Conservation (phyloP, 192 early-diverging fungal species). For the Fimicolochytrium jonesii region DNA sequence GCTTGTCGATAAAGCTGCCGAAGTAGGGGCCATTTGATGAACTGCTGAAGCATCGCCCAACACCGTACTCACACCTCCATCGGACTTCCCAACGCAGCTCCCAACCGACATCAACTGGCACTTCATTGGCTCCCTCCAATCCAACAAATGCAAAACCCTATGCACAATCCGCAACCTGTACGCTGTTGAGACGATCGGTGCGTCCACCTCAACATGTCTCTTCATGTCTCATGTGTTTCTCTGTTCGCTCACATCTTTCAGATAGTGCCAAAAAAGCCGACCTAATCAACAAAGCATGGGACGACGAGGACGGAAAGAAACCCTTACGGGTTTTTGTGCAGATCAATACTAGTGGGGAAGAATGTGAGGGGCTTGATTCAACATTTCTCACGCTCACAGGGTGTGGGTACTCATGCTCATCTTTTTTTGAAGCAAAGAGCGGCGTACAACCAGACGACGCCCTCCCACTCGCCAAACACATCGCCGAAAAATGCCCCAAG, state of each 20-base stretch:
- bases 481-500: constrained; percentile 59
- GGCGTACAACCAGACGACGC: constrained; percentile 59
- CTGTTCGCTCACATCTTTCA: constrained; percentile 10
- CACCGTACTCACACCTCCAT: too few species aligned
- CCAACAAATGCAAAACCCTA: constrained; percentile 92
- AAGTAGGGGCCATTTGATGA: too few species aligned
- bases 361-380: constrained; percentile 45
- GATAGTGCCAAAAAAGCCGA: constrained; percentile 80
- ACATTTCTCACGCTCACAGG: neutral
- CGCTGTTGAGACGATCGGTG: constrained; percentile 85
- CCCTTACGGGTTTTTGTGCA: constrained; percentile 85
- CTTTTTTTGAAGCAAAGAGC: constrained; percentile 60
- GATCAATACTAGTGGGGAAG: constrained; percentile 92
- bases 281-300: constrained; percentile 75
- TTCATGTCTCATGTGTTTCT: neutral
- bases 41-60: too few species aligned
- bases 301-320: constrained; percentile 13
- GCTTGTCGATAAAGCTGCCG: constrained; percentile 78
- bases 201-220: neutral
- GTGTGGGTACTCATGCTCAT: neutral
- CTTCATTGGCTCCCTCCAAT: constrained; percentile 92
- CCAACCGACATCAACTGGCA: constrained; percentile 94
- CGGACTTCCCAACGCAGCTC: too few species aligned
- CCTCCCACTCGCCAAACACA: constrained; percentile 56
- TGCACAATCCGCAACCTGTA: constrained; percentile 85